Evolutionary conservation across 805 yeast species (phyloP), one percentile per base, ranked within the genome.

Genomic region (Myxozyma neglecta): DNA sequence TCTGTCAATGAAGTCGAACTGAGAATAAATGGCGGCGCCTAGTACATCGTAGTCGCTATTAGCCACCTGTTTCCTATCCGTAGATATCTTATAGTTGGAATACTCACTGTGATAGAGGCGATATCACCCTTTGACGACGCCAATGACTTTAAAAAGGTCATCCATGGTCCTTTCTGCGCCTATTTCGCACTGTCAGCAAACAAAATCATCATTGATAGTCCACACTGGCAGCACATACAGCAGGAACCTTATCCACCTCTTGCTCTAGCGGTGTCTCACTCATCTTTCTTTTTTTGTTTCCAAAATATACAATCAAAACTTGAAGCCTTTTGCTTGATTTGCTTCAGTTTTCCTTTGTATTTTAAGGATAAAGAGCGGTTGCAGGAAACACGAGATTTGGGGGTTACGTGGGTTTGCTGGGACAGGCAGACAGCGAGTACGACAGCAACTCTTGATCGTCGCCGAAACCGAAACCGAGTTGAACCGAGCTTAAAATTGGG

Each of bases 21-120:
- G 67, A 94, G 80, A 67, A 94, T 94, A 77, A 93, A 94, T 8
- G 98, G 97, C 18, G 99, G 99, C 2, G 99, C 99, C 67, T 65
- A 46, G n/a, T n/a, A n/a, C n/a, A n/a, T n/a, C n/a, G n/a, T n/a
- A n/a, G 20, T 39, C 42, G 3, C 42, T 3, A 24, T 24, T 24
- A 24, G 29, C 29, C 29, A 24, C 29, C 29, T 24, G 29, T 24
- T 24, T 24, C 29, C 29, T 24, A 24, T 24, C 29, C 5, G 29
- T 24, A 16, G 10, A 14, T 16, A 4, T 16, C 6, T 32, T 29
- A 34, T 5, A 7, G 32, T 6, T 8, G 24, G 34, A 34, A 32
- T 24, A 59, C 64, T 14, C 54, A 65, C 69, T 1, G 99, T 92
- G 72, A 94, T 79, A 3, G 96, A 85, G 18, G 97, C 90, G 65